phyloP scores from a whole-genome alignment of 768 basidiomycete genomes.

The Amanita rimosa region DNA sequence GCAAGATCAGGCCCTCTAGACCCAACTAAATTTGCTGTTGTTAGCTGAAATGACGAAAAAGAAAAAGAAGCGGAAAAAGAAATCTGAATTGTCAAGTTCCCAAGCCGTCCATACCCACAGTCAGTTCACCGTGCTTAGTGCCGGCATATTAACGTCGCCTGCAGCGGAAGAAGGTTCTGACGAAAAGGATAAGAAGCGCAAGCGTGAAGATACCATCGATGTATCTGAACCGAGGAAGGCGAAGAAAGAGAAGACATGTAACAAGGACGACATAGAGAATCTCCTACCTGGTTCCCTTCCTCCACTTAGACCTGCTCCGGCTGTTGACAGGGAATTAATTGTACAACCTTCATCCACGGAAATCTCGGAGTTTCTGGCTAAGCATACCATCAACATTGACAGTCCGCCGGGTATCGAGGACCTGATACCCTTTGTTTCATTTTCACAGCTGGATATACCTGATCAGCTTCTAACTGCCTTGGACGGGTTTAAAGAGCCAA shows the following conservation, averaged over 20 bases:
- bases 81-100: not conserved
- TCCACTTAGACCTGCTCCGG: slow-evolving; percentile 9
- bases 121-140: not conserved
- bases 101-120: not conserved
- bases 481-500: slow-evolving; percentile 70
- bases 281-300: slow-evolving; percentile 12
- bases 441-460: slow-evolving; percentile 62
- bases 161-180: slow-evolving; percentile 16
- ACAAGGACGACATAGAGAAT: slow-evolving; percentile 17
- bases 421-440: slow-evolving; percentile 60
- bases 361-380: slow-evolving; percentile 51
- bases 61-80: slow-evolving; percentile 12
- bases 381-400: slow-evolving; percentile 67
- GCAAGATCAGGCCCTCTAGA: not conserved
- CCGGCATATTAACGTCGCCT: not conserved
- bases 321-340: slow-evolving; percentile 4
- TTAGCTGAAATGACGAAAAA: slow-evolving; percentile 8
- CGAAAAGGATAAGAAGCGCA: slow-evolving; percentile 31
- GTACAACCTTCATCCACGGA: slow-evolving; percentile 24
- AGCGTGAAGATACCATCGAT: slow-evolving; percentile 21
- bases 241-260: slow-evolving; percentile 33
- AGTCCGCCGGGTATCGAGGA: slow-evolving; percentile 31
- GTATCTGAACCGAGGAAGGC: slow-evolving; percentile 16
- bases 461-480: slow-evolving; percentile 52
- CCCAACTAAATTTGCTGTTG: not conserved